Base-by-base conservation (phyloP, 116 monocot genomes). In the Zostera marina region DNA sequence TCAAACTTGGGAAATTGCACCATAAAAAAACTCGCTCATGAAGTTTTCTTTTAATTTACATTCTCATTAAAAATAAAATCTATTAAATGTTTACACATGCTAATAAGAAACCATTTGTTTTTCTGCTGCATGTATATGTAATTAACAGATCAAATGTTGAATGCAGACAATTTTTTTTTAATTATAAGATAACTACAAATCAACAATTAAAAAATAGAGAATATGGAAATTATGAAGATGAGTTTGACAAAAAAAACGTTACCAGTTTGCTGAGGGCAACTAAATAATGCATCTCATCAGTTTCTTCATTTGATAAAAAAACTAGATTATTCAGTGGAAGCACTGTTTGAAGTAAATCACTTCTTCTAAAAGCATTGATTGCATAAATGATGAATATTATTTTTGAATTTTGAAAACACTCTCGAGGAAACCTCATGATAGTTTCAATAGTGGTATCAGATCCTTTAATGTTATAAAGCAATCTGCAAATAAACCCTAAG, bases 241-340 rank as follows among this genome's bases (percentile, higher is more conserved):
- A 45, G 44, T 48, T 16, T 48, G 20, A 46, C 5, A 8, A 45
- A 67, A 48, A 58, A 1, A 32, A 67, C 42, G 42, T 58, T 76
- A 96, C 96, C 77, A 83, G 76, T 73, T 81, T 86, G 32, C 73
- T 66, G 56, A 83, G 56, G 58, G 80, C 78, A 66, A 66, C 61
- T 63, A 90, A 69, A n/a, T 72, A 74, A 47, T 81, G 78, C 15
- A 86, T 66, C 63, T 90, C 83, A 56, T 16, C 47, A 42, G 64
- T 45, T 9, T 72, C 69, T 70, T 73, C 81, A 66, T 56, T 62
- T 41, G 80, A 65, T 25, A 44, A 40, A 66, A 58, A 38, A 54
- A 38, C 43, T 56, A 25, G 56, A 53, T 60, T 54, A 66, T 58
- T 70, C 53, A 25, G 53, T 9, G 67, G 58, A 67, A 76, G 59